Evolutionary conservation across 2,329 filamentous ascomycete species (phyloP), one percentile per base, ranked within the genome.

Genomic region (Sarocladium oryzae): DNA sequence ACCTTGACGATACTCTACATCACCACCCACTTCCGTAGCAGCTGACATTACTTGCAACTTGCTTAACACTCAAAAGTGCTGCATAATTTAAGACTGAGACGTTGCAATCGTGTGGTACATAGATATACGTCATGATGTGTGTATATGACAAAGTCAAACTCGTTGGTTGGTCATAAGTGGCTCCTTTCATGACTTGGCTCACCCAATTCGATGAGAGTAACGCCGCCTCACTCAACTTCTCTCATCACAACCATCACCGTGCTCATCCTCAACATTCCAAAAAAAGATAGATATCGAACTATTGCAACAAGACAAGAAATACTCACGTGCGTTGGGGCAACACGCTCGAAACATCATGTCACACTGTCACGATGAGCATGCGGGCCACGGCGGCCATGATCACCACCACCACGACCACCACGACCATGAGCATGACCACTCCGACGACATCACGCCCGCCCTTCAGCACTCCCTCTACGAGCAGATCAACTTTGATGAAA

Each of bases 381-480:
- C 63, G 21, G 64, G 71, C 55, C 76, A 81, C 56, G 71, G 74
- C 56, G 74, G 73, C 56, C 70, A 74, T 57, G 77, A 81, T 58
- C 75, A 74, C 53, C 74, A 83, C 59, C n/a, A n/a, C n/a, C n/a
- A n/a, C n/a, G n/a, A n/a, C n/a, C n/a, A n/a, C n/a, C 70, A 76
- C 60, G 74, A 77, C 56, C 70, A 77, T 53, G 79, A 74, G 37
- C 90, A 96, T 67, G 90, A 96, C 68, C 92, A 96, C 71, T 85
- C 81, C 43, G 88, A 97, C 72, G 92, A 97, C 73, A 82, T 96
- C 61, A 91, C 88, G 2, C 93, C 93, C 1, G 92, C 91, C 1
- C 76, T 96, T 15, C 92, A 97, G 69, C 86, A 85, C 60, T 89
- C 90, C 37, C 83, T 99, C 32, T 97, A 96, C 73, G 83, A 88